Base-by-base conservation (phyloP, 176 grass and related monocot genomes). In the Oryza longistaminata region DNA sequence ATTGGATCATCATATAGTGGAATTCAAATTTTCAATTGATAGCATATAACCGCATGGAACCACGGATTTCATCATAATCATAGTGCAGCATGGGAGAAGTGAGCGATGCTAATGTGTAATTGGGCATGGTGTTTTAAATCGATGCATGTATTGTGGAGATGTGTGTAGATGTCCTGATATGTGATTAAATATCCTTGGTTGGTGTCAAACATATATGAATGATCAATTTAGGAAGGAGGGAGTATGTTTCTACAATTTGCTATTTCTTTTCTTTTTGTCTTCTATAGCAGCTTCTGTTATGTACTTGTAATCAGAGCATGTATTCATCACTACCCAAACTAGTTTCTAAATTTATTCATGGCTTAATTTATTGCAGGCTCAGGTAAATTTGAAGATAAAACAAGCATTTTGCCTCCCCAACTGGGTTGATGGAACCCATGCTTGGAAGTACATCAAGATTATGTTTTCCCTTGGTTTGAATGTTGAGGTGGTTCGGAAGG, bases 341-440 rank as follows among this genome's bases (percentile, higher is more conserved):
- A 21, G 64, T 70, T 70, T 17, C 21, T 48, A 78, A 70, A 66
- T 4, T 68, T 37, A 45, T 84, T 82, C 65, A 4, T 82, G 77
- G 33, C 21, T 21, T 46, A 73, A 46, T 27, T 71, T 52, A 52
- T 70, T 45, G 72, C 87, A 93, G 96, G 93, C 89, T 43, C 89
- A 93, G 58, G 96, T 98, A 43, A 98, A 93, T 64, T 64, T 92
- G 89, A 98, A 98, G 73, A 93, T 95, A 95, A 98, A 95, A 75
- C 92, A 98, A 85, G 96, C 96, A 13, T 95, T 88, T 67, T 98
- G 96, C 72, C 93, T 91, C 67, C 93, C 96, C 66, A 83, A 74
- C 50, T 40, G 90, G 88, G 96, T 93, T 11, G 93, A 92, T 26
- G 96, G 29, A 98, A 98, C 66, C 96, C 96, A 12, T 98, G 93